A percentile compares a stretch with the other conserved stretches of the same genome.
Conservation (phyloP, 495 filamentous ascomycete species). For the Staphylotrichum longicolle region DNA sequence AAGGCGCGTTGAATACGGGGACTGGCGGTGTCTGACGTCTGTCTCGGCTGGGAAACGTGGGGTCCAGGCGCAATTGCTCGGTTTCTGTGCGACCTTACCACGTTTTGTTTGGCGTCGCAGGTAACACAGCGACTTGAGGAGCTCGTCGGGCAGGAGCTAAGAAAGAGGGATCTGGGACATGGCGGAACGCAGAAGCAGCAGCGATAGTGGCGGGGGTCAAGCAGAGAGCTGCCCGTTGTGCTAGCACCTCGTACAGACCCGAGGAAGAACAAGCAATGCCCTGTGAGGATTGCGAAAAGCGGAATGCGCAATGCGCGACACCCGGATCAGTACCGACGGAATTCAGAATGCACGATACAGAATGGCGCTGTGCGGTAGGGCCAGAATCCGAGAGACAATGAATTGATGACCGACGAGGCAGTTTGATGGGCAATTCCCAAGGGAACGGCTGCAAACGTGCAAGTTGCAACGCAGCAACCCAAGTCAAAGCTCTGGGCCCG, state of each 20-base stretch:
- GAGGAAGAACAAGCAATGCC: no score
- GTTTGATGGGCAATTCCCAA: no score
- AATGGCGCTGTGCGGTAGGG: no score
- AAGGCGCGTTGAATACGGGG: constrained; percentile 1
- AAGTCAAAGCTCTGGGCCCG: background rate
- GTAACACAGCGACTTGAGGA: background rate
- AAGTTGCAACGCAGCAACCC: background rate
- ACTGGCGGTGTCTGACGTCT: background rate
- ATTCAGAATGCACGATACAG: no score
- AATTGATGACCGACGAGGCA: no score
- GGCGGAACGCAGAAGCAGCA: background rate
- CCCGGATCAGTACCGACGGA: no score
- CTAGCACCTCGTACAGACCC: no score
- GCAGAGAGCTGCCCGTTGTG: no score
- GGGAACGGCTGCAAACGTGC: background rate
- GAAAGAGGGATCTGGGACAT: background rate
- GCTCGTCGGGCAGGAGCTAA: background rate
- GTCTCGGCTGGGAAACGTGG: background rate
- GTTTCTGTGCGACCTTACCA: constrained; percentile 7
- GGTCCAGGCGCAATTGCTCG: constrained; percentile 1
- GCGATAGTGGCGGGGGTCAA: no score
- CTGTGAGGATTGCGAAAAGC: no score
- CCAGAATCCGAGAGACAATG: no score
- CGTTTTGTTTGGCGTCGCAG: constrained; percentile 1
- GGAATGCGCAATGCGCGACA: no score